Evolutionary conservation across 768 basidiomycete species (phyloP).

Genomic region (Flagelloscypha sp.): DNA sequence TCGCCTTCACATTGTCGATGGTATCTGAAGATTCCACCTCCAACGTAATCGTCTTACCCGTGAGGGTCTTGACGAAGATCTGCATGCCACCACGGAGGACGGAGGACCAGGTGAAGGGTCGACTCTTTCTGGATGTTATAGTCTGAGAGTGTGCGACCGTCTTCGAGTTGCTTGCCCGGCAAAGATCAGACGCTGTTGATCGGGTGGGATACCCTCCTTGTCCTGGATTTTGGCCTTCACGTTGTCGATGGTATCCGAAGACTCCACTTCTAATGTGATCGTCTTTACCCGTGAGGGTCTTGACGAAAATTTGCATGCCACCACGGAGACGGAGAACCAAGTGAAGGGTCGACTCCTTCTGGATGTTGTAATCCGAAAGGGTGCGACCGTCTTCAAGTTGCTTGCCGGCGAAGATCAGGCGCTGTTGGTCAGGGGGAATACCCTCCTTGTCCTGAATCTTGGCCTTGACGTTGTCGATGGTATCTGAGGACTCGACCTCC

Average conservation of each 20-base stretch:
- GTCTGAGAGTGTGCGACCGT: constrained; percentile 82
- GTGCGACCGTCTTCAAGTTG: constrained; percentile 90
- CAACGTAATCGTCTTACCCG: constrained; percentile 70
- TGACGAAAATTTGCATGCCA: constrained; percentile 89
- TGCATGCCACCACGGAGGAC: constrained; percentile 68
- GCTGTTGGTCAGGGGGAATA: constrained; percentile 82
- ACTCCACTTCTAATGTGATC: constrained; percentile 89
- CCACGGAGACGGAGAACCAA: constrained; percentile 81
- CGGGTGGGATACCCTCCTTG: constrained; percentile 77
- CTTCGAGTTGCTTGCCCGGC: constrained; percentile 93
- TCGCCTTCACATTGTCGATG: constrained; percentile 69
- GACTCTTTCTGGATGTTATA: constrained; percentile 82
- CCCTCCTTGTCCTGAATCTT: constrained; percentile 96
- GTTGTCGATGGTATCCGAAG: constrained; percentile 89
- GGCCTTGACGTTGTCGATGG: constrained; percentile 81
- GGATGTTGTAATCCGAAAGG: constrained; percentile 84
- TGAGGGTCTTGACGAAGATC: constrained; percentile 64
- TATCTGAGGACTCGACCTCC: constrained; percentile 81
- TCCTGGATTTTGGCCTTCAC: constrained; percentile 80
- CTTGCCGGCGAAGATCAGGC: constrained; percentile 88
- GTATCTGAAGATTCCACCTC: constrained; percentile 73
- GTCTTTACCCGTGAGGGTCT: constrained; percentile 87
- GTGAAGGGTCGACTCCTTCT: constrained; percentile 81
- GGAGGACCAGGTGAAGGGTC: constrained; percentile 67
- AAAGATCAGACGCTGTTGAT: constrained; percentile 87